Base-by-base conservation (phyloP, 768 basidiomycete species). In the Trametes cingulata region DNA sequence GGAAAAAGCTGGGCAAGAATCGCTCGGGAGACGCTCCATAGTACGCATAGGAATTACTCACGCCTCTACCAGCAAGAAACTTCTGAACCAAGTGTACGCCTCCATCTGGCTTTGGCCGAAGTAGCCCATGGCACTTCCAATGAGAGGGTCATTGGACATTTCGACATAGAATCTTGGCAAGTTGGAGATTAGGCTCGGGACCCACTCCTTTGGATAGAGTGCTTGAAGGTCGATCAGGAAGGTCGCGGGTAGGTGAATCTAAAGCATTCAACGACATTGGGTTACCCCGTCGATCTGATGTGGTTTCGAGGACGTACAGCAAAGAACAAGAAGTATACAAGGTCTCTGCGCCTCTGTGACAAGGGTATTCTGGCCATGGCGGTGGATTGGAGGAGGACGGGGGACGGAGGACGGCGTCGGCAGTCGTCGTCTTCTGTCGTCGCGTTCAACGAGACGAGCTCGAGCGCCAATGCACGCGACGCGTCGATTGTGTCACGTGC, bases 301-400 rank as follows among this genome's bases (percentile, higher is more conserved):
- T 60, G 20, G 15, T n/a, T 3, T 41, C 22, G 33, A 12, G 39
- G 36, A 40, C 17, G 25, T 61, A 86, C 89, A 56, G 85, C 65
- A 64, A 91, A 92, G 75, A 90, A 93, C 0, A 67, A 50, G 61
- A 90, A 88, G 69, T 92, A 93, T 2, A 90, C 27, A 2, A 88
- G 65, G 69, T 91, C 89, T 40, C 84, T 62, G 13, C 86, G 86
- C 59, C 89, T 85, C 27, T 81, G 75, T 3, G 73, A 73, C 35
- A 90, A 73, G 14, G 86, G 77, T 50, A 52, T 65, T n/a, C 67
- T 57, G 20, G 57, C 0, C 61, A 64, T 57, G 25, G 12, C 25
- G 6, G 51, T 35, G 42, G 19, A 37, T 40, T 14, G 39, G 39
- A n/a, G n/a, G 39, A 3, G 13, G 39, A 40, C 8, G 14, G 36